These are phyloP conservation scores for Lipomyces orientalis DNA, from an alignment of 805 yeast genomes.

Conservation along the genomic window DNA sequence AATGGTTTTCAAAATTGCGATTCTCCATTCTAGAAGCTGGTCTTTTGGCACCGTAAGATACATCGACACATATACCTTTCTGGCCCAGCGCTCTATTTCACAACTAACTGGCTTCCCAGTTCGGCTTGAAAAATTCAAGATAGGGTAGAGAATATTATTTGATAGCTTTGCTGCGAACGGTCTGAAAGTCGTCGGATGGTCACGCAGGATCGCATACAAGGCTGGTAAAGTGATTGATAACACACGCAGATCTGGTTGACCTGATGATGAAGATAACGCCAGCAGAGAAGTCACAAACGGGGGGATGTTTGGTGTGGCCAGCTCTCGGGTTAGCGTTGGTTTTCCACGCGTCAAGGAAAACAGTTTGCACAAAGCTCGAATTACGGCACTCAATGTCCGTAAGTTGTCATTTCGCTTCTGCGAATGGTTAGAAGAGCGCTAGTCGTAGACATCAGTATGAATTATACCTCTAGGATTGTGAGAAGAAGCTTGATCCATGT, in stretches of 20 bases:
- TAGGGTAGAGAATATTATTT: slow-evolving; percentile 23
- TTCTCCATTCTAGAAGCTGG: slow-evolving; percentile 27
- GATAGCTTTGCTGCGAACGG: slow-evolving; percentile 22
- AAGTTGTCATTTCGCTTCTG: slow-evolving; percentile 15
- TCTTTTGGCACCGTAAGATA: slow-evolving; percentile 27
- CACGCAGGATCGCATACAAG: slow-evolving; percentile 12
- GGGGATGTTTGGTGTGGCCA: slow-evolving; percentile 33
- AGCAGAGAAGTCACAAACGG: slow-evolving; percentile 19
- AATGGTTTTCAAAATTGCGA: slow-evolving; percentile 16
- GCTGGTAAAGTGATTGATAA: slow-evolving; percentile 26
- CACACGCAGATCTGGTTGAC: background rate
- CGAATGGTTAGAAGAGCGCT: slow-evolving; percentile 5
- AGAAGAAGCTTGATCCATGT: slow-evolving; percentile 31
- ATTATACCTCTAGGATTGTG: slow-evolving; percentile 21
- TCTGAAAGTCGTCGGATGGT: slow-evolving; percentile 26
- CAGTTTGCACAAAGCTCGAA: slow-evolving; percentile 16
- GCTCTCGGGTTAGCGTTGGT: slow-evolving; percentile 30
- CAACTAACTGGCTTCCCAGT: slow-evolving; percentile 4
- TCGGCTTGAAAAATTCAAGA: slow-evolving; percentile 15
- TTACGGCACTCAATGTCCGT: background rate
- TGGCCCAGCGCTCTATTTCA: slow-evolving; percentile 18
- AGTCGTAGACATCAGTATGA: background rate
- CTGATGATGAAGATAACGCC: slow-evolving; percentile 4
- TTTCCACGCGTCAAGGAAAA: slow-evolving; percentile 23
- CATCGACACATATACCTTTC: slow-evolving; percentile 20